phyloP scores from a whole-genome alignment of 192 early-diverging fungal genomes.

The Paraglomus brasilianum region DNA sequence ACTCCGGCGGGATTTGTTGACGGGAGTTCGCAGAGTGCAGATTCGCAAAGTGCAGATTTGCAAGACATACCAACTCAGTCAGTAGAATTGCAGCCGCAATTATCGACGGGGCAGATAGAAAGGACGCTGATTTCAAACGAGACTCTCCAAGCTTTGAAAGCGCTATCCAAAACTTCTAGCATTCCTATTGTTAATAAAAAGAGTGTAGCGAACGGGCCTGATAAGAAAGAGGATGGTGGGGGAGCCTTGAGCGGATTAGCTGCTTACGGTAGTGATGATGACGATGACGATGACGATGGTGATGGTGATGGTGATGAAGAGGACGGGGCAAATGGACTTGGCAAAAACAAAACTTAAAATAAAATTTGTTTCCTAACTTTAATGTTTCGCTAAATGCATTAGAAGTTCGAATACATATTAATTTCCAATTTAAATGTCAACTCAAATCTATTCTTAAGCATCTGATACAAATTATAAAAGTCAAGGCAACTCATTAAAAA shows the following conservation, averaged over 20 bases:
- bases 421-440: no score
- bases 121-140: constrained; percentile 33
- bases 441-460: no score
- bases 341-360: no score
- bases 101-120: constrained; percentile 25
- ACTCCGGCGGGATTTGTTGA: not conserved
- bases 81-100: not conserved
- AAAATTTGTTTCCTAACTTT: no score
- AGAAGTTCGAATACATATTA: no score
- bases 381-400: no score
- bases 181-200: not conserved
- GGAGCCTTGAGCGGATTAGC: constrained; percentile 41
- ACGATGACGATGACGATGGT: constrained; percentile 38
- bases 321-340: no score
- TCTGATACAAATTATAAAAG: no score
- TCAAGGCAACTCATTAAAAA: no score
- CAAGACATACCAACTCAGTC: not conserved
- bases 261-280: constrained; percentile 48
- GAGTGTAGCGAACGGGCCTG: not conserved
- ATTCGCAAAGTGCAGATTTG: not conserved
- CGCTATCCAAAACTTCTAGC: not conserved
- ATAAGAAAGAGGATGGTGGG: constrained; percentile 19
- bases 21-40: not conserved
- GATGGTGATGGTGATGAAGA: constrained; percentile 43
- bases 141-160: constrained; percentile 26